Evolutionary conservation across 2,329 filamentous ascomycete genomes (phyloP).

Genomic region (Elsinoe arachidis): DNA sequence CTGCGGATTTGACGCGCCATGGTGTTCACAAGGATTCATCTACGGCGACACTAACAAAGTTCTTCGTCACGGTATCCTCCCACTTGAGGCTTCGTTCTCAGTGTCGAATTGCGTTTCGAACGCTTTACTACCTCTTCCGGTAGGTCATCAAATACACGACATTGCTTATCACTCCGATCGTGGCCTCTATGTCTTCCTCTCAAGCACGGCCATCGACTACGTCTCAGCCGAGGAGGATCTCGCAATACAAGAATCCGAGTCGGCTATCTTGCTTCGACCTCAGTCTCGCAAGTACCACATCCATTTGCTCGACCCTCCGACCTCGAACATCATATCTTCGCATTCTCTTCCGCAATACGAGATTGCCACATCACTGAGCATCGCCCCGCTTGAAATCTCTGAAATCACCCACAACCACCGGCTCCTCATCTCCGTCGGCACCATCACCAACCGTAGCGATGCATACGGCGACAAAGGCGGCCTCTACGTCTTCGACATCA

Average conservation of each 20-base stretch:
- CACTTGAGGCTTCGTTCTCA: conserved; percentile 55
- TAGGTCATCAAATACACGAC: conserved; percentile 56
- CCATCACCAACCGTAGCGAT: conserved; percentile 77
- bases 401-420: conserved; percentile 82
- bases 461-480: conserved; percentile 78
- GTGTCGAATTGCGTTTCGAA: conserved; percentile 68
- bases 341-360: conserved; percentile 66
- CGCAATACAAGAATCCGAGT: conserved; percentile 67
- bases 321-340: conserved; percentile 70
- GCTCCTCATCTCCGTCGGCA: conserved; percentile 75
- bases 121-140: conserved; percentile 54
- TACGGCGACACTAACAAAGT: conserved; percentile 64
- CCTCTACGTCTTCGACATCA: conserved; percentile 85
- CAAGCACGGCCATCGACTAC: conserved; percentile 60
- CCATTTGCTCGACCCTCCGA: conserved; percentile 68
- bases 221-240: conserved; percentile 80
- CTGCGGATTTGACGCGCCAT: conserved; percentile 66
- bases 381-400: conserved; percentile 78
- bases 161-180: conserved; percentile 70
- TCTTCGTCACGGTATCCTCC: conserved; percentile 65
- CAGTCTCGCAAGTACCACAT: conserved; percentile 62
- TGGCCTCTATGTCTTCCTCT: conserved; percentile 67
- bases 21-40: conserved; percentile 73
- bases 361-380: conserved; percentile 70
- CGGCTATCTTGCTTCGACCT: conserved; percentile 52